A percentile compares a stretch with the other conserved stretches of the same genome.
phyloP scores from a whole-genome alignment of 129 eudicot species.

The Flaveria trinervia region DNA sequence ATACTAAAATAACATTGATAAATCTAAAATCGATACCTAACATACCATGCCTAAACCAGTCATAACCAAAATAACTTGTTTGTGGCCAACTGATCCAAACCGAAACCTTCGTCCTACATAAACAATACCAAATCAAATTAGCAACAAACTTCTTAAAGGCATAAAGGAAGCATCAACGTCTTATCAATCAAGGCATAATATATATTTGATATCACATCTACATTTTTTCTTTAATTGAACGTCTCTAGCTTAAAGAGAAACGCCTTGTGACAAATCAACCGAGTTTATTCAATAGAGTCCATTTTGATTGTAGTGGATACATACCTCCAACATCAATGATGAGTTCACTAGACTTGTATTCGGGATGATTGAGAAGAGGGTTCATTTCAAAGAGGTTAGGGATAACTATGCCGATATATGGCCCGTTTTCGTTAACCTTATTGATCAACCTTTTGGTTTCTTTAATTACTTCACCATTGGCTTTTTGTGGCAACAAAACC shows the following conservation, averaged over 20 bases:
- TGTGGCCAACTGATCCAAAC: constrained; percentile 44
- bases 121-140: constrained; percentile 10
- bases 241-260: background rate
- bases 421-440: constrained; percentile 42
- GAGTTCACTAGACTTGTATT: constrained; percentile 30
- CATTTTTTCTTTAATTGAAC: background rate
- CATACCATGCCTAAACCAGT: constrained; percentile 63
- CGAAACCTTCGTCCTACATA: constrained; percentile 55
- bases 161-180: background rate
- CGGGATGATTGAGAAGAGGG: constrained; percentile 62
- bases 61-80: constrained; percentile 56
- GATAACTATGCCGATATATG: constrained; percentile 59
- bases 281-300: background rate
- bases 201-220: background rate
- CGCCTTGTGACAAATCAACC: background rate
- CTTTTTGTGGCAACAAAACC: constrained; percentile 13
- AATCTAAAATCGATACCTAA: too few species aligned
- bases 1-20: too few species aligned
- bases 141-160: background rate
- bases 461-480: constrained; percentile 29
- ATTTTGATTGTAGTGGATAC: background rate
- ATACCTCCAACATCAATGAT: constrained; percentile 47
- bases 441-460: constrained; percentile 30
- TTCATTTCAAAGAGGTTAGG: constrained; percentile 57
- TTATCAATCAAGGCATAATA: background rate